These are phyloP conservation scores for Candida fluviatilis DNA, from an alignment of 805 yeast species.

Conservation along the genomic window DNA sequence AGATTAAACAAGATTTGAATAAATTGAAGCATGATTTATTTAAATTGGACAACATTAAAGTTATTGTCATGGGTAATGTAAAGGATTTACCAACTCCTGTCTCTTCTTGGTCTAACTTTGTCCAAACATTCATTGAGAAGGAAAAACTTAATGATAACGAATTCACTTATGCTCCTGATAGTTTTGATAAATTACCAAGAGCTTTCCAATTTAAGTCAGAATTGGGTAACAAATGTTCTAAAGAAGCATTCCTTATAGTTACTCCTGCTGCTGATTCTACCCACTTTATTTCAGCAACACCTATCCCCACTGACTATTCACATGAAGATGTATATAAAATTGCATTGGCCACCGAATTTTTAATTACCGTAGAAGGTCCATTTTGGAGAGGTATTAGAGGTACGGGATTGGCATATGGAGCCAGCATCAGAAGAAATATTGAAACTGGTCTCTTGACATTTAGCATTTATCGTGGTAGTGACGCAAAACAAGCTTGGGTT, in stretches of 20 bases:
- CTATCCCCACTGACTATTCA: slow-evolving; percentile 48
- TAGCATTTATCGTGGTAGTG: slow-evolving; percentile 78
- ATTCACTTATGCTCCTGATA: slow-evolving; percentile 6
- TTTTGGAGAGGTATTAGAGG: slow-evolving; percentile 97
- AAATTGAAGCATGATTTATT: slow-evolving; percentile 49
- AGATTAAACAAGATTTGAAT: slow-evolving; percentile 49
- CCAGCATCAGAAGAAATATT: slow-evolving; percentile 50
- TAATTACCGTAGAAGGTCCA: slow-evolving; percentile 92
- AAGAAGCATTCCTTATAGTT: slow-evolving; percentile 58
- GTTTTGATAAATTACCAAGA: slow-evolving; percentile 41
- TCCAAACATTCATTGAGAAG: slow-evolving; percentile 9
- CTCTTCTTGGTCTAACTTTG: slow-evolving; percentile 49
- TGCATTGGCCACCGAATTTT: slow-evolving; percentile 66
- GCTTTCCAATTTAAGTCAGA: slow-evolving; percentile 51
- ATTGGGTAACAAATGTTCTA: slow-evolving; percentile 49
- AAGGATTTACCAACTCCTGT: slow-evolving; percentile 50
- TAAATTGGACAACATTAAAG: slow-evolving; percentile 54
- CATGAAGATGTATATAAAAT: slow-evolving; percentile 62
- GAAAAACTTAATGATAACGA: slow-evolving; percentile 12
- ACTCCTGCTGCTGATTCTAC: slow-evolving; percentile 86
- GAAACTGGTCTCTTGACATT: slow-evolving; percentile 69
- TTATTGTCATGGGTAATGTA: slow-evolving; percentile 70
- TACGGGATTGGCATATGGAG: slow-evolving; percentile 90
- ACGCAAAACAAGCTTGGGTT: slow-evolving; percentile 59
- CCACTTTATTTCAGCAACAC: slow-evolving; percentile 56